These are phyloP conservation scores for Microcyclosporella mali DNA, from an alignment of 2,329 filamentous ascomycete species.

Conservation along the genomic window DNA sequence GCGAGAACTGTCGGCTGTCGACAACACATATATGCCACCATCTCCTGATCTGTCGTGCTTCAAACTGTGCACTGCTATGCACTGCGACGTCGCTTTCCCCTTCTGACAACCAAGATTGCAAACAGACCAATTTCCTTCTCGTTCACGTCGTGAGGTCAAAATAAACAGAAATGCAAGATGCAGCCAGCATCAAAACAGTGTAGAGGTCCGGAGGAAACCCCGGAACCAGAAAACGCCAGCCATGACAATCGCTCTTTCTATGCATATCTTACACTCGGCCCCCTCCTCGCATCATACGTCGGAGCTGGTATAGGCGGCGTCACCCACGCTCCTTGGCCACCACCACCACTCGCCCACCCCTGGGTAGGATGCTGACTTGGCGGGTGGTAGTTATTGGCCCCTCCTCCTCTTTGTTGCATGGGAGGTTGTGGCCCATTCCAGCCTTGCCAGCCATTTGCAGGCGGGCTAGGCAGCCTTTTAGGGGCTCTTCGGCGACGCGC, in stretches of 20 bases:
- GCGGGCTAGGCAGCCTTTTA: constrained; percentile 16
- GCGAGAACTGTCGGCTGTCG: too few species aligned
- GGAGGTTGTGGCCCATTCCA: constrained; percentile 22
- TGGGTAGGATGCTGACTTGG: constrained; percentile 17
- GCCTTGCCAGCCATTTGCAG: constrained; percentile 30
- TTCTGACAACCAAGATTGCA: too few species aligned
- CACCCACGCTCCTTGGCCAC: constrained; percentile 9
- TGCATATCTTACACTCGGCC: constrained; percentile 18
- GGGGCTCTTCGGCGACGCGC: constrained; percentile 31
- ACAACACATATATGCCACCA: too few species aligned
- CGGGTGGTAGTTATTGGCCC: constrained; percentile 6
- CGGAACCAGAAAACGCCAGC: not conserved
- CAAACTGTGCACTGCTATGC: too few species aligned
- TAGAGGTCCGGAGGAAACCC: too few species aligned
- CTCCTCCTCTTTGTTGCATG: constrained; percentile 12
- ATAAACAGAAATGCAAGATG: not conserved
- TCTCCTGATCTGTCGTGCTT: too few species aligned
- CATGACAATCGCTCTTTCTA: too few species aligned
- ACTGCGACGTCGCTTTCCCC: too few species aligned
- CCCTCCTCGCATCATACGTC: constrained; percentile 11
- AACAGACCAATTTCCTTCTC: not conserved
- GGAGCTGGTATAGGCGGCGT: constrained; percentile 21
- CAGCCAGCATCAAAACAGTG: too few species aligned
- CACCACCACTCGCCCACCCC: constrained; percentile 19
- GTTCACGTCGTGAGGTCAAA: not conserved